Percentiles rank a stretch among this genome's conserved stretches.
These are phyloP conservation scores for Eucalyptus brandiana DNA, from an alignment of 345 rosid species.

Conservation along the genomic window DNA sequence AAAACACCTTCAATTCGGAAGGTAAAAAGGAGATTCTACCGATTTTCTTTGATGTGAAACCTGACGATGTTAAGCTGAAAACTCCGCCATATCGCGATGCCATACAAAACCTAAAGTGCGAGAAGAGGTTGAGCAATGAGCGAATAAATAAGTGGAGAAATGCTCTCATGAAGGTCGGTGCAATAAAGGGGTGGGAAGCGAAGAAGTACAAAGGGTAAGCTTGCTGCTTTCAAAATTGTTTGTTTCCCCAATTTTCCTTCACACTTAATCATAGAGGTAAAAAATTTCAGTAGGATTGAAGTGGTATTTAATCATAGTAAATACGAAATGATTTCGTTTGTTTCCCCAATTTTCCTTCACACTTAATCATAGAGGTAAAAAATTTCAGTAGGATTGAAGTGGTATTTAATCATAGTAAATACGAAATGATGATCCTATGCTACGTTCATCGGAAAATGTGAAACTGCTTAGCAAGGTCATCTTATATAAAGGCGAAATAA, in stretches of 20 bases:
- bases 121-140: not conserved
- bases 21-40: not conserved
- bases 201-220: not conserved
- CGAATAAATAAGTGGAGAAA: not conserved
- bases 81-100: rapidly evolving
- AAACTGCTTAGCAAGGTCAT: not conserved
- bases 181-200: not conserved
- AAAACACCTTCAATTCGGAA: rapidly evolving
- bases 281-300: not conserved
- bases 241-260: not conserved
- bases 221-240: not conserved
- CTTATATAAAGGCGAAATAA: not conserved
- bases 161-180: rapidly evolving
- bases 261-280: no score
- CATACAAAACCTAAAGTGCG: rapidly evolving
- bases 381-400: no score
- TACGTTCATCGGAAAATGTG: not conserved
- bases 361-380: no score
- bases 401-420: no score
- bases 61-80: not conserved
- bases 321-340: no score
- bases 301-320: not conserved
- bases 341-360: no score
- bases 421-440: not conserved
- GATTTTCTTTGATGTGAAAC: rapidly evolving